Conservation (phyloP, 1,284 basidiomycete genomes). For the Pseudozyma sp. region DNA sequence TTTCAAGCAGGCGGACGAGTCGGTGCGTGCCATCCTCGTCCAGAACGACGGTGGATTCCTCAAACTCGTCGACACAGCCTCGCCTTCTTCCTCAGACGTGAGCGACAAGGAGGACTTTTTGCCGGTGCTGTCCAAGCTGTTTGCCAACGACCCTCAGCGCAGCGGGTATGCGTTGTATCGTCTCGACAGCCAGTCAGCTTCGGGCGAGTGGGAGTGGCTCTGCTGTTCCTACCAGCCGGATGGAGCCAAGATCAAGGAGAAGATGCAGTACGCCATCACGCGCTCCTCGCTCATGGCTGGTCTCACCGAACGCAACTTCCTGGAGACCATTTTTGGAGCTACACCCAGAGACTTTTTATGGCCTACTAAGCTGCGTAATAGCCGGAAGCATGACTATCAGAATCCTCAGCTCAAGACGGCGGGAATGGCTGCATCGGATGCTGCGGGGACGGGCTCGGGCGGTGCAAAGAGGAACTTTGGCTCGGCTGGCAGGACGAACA, state of each 20-base stretch:
- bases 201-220: conserved; percentile 63
- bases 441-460: conserved; percentile 58
- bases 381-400: conserved; percentile 64
- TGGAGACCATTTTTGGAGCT: conserved; percentile 61
- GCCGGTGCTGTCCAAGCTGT: conserved; percentile 45
- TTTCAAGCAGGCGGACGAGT: conserved; percentile 33
- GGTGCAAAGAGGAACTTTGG: conserved; percentile 60
- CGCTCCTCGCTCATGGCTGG: conserved; percentile 53
- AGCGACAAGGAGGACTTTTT: conserved; percentile 56
- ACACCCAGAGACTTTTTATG: conserved; percentile 54
- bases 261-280: conserved; percentile 62
- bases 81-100: conserved; percentile 23
- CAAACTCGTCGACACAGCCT: conserved; percentile 35
- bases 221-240: conserved; percentile 61
- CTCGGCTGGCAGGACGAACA: conserved; percentile 33
- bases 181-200: conserved; percentile 56
- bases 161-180: conserved; percentile 60
- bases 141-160: conserved; percentile 52
- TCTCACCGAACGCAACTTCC: conserved; percentile 57
- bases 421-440: conserved; percentile 52
- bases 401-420: conserved; percentile 59
- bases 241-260: conserved; percentile 60
- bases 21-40: conserved; percentile 54
- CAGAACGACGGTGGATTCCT: conserved; percentile 54
- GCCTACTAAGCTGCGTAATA: conserved; percentile 58